A percentile compares a stretch with the other conserved stretches of the same genome.
Evolutionary conservation across 148 eudicot genomes (phyloP).

Genomic region (Nepenthes gracilis): DNA sequence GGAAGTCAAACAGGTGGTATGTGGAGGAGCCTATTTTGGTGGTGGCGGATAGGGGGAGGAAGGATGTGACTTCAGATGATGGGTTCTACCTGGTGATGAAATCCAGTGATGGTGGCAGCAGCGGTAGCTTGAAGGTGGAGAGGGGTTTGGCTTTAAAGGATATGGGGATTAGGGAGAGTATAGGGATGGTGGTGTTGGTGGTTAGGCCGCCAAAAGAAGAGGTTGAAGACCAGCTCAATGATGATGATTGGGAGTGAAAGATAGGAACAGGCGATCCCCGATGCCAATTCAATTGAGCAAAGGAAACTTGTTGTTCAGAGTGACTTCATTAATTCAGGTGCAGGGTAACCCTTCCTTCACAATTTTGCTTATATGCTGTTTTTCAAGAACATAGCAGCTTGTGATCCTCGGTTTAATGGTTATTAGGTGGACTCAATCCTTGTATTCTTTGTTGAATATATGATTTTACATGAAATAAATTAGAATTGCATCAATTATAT

Average conservation of each 20-base stretch:
- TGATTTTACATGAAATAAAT: too few relatives aligned
- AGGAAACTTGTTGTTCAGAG: background rate
- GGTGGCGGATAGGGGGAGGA: conserved; percentile 56
- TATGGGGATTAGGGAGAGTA: conserved; percentile 32
- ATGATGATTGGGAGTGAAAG: conserved; percentile 74
- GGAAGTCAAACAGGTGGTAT: conserved; percentile 55
- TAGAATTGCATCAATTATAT: too few relatives aligned
- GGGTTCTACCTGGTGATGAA: conserved; percentile 58
- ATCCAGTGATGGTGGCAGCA: conserved; percentile 15
- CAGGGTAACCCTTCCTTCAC: background rate
- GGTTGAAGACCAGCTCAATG: conserved; percentile 36
- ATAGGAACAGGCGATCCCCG: background rate
- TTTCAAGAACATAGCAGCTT: background rate
- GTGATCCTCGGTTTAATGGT: background rate
- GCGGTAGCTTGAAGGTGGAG: conserved; percentile 50
- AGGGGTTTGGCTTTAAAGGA: conserved; percentile 59
- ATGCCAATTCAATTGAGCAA: background rate
- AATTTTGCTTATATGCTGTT: background rate
- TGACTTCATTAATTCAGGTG: too few relatives aligned
- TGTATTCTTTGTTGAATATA: too few relatives aligned
- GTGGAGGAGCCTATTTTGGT: conserved; percentile 61
- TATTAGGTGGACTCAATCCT: too few relatives aligned
- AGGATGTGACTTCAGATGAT: conserved; percentile 39
- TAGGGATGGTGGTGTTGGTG: conserved; percentile 74
- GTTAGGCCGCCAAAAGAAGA: conserved; percentile 89